Evolutionary conservation across 805 yeast genomes (phyloP).

Genomic region (Candida verbasci): DNA sequence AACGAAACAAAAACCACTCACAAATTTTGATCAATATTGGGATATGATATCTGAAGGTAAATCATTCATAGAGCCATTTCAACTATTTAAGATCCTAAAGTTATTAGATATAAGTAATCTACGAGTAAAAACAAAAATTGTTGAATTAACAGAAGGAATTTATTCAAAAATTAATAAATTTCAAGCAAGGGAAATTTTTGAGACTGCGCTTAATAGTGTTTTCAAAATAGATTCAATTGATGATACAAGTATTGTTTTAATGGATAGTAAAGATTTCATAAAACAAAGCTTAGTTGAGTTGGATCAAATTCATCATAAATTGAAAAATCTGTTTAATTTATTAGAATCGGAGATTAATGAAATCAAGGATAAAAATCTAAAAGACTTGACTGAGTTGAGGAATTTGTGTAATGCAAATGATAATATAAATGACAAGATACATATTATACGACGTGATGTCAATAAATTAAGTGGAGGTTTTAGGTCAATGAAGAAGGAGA

Average conservation of each 20-base stretch:
- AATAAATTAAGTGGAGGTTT: constrained; percentile 1
- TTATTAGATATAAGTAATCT: constrained; percentile 1
- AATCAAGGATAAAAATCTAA: constrained; percentile 4
- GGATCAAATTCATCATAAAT: constrained; percentile 7
- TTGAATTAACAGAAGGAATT: background rate
- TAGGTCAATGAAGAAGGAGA: background rate
- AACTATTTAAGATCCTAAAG: constrained; percentile 1
- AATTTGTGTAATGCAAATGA: constrained; percentile 3
- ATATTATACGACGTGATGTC: constrained; percentile 2
- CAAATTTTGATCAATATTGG: constrained; percentile 6
- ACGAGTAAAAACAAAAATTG: constrained; percentile 1
- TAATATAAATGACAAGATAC: constrained; percentile 5
- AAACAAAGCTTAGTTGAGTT: constrained; percentile 8
- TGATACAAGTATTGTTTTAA: too few relatives aligned
- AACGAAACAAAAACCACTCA: background rate
- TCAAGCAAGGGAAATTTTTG: constrained; percentile 13
- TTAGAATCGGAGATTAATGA: constrained; percentile 5
- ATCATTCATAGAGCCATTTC: background rate
- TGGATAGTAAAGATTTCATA: background rate
- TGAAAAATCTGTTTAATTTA: constrained; percentile 1
- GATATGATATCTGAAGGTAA: background rate
- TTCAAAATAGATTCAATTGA: background rate
- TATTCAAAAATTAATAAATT: constrained; percentile 2
- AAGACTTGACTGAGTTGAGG: constrained; percentile 3
- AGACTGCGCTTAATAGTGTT: constrained; percentile 12